Base-by-base conservation (phyloP, 768 basidiomycete genomes). In the Leucocoprinus sp. region DNA sequence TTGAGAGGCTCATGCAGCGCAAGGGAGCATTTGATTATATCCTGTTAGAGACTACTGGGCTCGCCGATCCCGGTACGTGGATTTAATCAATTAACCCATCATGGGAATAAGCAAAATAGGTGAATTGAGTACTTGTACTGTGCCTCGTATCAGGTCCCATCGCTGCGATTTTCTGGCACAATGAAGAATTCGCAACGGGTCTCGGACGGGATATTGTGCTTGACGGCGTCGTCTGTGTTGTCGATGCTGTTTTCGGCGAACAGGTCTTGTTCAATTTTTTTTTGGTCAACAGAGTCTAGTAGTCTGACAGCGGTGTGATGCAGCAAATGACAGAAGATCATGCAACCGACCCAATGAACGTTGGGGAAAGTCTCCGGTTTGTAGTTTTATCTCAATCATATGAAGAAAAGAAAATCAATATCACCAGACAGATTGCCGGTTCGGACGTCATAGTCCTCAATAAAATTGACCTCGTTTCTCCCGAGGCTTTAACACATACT, bases 21-120 rank as follows among this genome's bases (percentile, higher is more conserved):
- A 90, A 85, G 57, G 92, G 91, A 19, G 76, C 78, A 1, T 93
- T 98, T 58, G 96, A 98, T 64, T 85, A 97, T 61, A 96, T 99
- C 52, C 67, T 99, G 34, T 72, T 99, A 12, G 96, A 99, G 64
- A 88, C 95, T 1, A 98, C 96, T 0, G 95, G 95, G 0, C 71
- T 98, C 6, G 95, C 95, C 8, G 95, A 98, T 67, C 95, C 95
- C 47, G 90, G 90, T 89, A 50, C 9, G 58, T 44, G 18, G 43
- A 15, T 24, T 29, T 51, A 39, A 24, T 29, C 3, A 6, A 19
- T 27, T 27, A 27, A 27, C 26, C 26, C 26, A 27, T 11, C 26
- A 11, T 5, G 26, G 11, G 26, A 27, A 27, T 5, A 27, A 5
- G 11, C 11, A 11, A 27, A 11, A 5, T 27, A 27, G 11, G 5